Evolutionary conservation across 768 basidiomycete species (phyloP).

Genomic region (Russula ochroleuca): DNA sequence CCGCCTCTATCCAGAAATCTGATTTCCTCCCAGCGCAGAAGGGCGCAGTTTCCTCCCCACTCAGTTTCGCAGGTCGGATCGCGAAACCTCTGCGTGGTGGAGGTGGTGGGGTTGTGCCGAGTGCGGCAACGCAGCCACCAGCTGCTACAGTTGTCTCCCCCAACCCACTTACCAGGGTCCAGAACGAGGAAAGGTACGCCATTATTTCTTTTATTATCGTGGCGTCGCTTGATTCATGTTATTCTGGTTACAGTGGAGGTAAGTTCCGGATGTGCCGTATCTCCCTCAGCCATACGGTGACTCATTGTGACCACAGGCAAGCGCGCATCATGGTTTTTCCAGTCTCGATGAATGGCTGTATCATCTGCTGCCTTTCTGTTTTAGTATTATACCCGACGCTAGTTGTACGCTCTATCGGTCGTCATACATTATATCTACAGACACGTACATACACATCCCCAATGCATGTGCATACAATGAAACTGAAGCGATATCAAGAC

Average conservation of each 20-base stretch:
- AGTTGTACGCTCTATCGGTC: slow-evolving; percentile 33
- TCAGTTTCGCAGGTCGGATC: slow-evolving; percentile 83
- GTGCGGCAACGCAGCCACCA: slow-evolving; percentile 40
- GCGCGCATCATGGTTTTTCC: slow-evolving; percentile 93
- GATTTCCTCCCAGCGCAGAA: slow-evolving; percentile 61
- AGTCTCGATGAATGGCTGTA: slow-evolving; percentile 53
- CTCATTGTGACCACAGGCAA: slow-evolving; percentile 38
- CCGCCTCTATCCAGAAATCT: slow-evolving; percentile 22
- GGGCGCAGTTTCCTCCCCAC: slow-evolving; percentile 58
- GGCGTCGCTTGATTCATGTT: slow-evolving; percentile 23
- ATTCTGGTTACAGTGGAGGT: slow-evolving; percentile 20
- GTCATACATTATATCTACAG: slow-evolving; percentile 33
- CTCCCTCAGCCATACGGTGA: slow-evolving; percentile 20
- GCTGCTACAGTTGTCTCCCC: slow-evolving; percentile 45
- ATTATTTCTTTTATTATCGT: slow-evolving; percentile 7
- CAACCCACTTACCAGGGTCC: slow-evolving; percentile 66
- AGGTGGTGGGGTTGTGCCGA: slow-evolving; percentile 56
- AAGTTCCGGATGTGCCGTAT: slow-evolving; percentile 19
- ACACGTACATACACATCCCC: slow-evolving; percentile 19
- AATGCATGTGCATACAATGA: slow-evolving; percentile 31
- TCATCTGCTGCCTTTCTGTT: slow-evolving; percentile 30
- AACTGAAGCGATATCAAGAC: not conserved
- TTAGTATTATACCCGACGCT: slow-evolving; percentile 30
- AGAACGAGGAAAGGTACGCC: slow-evolving; percentile 68
- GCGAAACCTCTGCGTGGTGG: slow-evolving; percentile 96